Base-by-base conservation (phyloP, 345 rosid genomes). In the Citrus glauca region DNA sequence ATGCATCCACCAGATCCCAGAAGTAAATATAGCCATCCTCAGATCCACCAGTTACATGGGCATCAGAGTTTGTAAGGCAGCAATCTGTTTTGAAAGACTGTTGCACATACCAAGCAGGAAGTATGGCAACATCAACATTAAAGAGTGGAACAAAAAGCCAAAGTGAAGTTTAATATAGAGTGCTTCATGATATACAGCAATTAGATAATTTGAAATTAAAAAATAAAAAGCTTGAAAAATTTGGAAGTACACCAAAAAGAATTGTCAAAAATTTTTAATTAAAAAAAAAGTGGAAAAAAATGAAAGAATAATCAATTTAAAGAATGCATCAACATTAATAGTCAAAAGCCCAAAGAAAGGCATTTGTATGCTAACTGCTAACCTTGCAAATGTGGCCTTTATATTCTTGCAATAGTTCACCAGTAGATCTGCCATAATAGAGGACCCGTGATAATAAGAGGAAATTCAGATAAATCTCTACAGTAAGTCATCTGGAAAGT, bases 1-100 rank as follows among this genome's bases (percentile, higher is more conserved):
- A 85, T 24, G 97, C 98, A 83, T 96, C 97, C 0, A 94, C 99
- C 80, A 96, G 85, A 86, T 96, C 99, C 98, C 99, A 96, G 85
- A 94, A 94, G 89, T 81, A 94, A 83, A 94, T 87, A 40, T 88
- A 84, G 68, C 99, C 99, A 82, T 96, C 97, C 86, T 92, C 99
- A 76, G 99, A 96, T 66, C 99, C 99, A 80, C 98, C 91, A 64
- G 91, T 84, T 66, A 96, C 91, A 79, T 96, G 88, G 30, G 95
- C 98, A 73, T 96, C 98, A 55, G 84, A 86, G 77, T 96, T 92
- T 71, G 94, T 87, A 60, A 96, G 97, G 82, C 97, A 96, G 85
- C 98, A 92, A 87, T 96, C 98, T 78, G 91, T 85, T 88, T 96
- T 96, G 87, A 77, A 96, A 50, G 98, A 96, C 98, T 96, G 89